phyloP scores from a whole-genome alignment of 768 basidiomycete genomes.

The Suillus luteus region DNA sequence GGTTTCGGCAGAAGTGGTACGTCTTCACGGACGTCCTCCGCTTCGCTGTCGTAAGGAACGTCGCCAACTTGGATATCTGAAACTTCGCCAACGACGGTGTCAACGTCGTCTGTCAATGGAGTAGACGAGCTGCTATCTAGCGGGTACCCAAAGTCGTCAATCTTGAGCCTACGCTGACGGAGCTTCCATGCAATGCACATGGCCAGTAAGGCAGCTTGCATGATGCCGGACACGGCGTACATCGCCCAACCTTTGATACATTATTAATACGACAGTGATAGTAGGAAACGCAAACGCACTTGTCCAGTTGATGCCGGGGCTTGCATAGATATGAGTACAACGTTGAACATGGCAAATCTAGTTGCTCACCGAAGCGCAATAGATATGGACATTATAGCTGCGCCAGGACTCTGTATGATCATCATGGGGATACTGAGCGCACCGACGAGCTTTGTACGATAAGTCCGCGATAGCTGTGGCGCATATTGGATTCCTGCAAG shows the following conservation, averaged over 20 bases:
- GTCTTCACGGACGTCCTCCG: neutral
- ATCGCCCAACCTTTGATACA: slow-evolving; percentile 69
- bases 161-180: slow-evolving; percentile 68
- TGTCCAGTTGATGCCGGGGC: slow-evolving; percentile 85
- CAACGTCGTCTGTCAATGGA: neutral
- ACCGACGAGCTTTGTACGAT: slow-evolving; percentile 77
- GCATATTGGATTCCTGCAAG: slow-evolving; percentile 86
- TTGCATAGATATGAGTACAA: slow-evolving; percentile 23
- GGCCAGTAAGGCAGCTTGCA: slow-evolving; percentile 78
- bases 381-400: slow-evolving; percentile 81
- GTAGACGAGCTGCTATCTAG: slow-evolving; percentile 23
- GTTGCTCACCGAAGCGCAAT: slow-evolving; percentile 64
- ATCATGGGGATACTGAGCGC: slow-evolving; percentile 95
- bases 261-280: slow-evolving; percentile 2
- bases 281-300: slow-evolving; percentile 44
- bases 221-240: slow-evolving; percentile 77
- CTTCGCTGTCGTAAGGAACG: neutral
- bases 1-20: neutral
- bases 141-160: slow-evolving; percentile 89
- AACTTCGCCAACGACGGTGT: slow-evolving; percentile 2
- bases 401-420: slow-evolving; percentile 91
- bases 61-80: neutral
- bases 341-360: slow-evolving; percentile 2
- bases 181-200: slow-evolving; percentile 89
- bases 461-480: slow-evolving; percentile 86